A percentile compares a stretch with the other conserved stretches of the same genome.
Evolutionary conservation across 75 land plant species (phyloP).

Genomic region (Pseudotsuga menziesii): DNA sequence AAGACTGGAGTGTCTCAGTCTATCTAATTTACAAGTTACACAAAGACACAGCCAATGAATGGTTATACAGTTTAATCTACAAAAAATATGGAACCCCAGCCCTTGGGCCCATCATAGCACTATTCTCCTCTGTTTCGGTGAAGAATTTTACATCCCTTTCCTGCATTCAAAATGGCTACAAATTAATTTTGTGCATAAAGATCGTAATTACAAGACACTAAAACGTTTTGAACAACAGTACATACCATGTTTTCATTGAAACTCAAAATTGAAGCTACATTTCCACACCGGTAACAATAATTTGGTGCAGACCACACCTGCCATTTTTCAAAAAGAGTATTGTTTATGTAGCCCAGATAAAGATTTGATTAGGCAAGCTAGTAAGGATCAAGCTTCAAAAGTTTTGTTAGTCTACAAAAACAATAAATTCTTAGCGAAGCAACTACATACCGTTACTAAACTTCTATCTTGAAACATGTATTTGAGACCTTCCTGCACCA

Average conservation of each 20-base stretch:
- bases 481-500: slow-evolving; percentile 99
- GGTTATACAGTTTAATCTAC: slow-evolving; percentile 15
- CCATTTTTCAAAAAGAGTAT: slow-evolving; percentile 1
- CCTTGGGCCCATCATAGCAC: slow-evolving; percentile 96
- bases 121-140: slow-evolving; percentile 98
- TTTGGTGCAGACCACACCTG: slow-evolving; percentile 99
- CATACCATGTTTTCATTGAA: slow-evolving; percentile 96
- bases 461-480: slow-evolving; percentile 99
- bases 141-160: slow-evolving; percentile 98
- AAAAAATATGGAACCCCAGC: slow-evolving; percentile 94
- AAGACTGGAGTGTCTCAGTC: background rate
- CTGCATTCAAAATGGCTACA: slow-evolving; percentile 29
- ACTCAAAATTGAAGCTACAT: slow-evolving; percentile 98
- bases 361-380: background rate
- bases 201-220: background rate
- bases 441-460: slow-evolving; percentile 75
- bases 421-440: background rate
- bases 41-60: background rate
- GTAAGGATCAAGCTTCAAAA: background rate
- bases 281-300: slow-evolving; percentile 99
- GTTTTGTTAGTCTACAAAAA: background rate
- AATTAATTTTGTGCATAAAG: background rate
- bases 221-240: background rate
- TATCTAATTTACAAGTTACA: slow-evolving; percentile 1
- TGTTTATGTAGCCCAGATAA: background rate